Evolutionary conservation across 208 protist genomes (phyloP), one percentile per base, ranked within the genome.

Genomic region (Trypanosoma theileri): DNA sequence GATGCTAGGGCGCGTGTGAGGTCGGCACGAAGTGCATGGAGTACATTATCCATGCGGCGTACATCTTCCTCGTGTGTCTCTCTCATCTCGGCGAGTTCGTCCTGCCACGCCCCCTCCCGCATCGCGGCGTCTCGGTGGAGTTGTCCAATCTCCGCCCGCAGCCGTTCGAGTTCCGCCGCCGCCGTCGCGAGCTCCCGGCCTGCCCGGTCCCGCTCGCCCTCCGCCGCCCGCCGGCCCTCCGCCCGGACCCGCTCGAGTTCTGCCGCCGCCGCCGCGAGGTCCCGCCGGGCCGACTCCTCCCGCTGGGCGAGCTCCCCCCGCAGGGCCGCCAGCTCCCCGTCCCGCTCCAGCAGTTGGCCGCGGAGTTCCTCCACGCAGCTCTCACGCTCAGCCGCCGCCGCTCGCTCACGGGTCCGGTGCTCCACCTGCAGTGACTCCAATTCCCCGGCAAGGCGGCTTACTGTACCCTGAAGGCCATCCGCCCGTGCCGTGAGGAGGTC

Each of bases 11-110:
- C 69, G 55, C 84, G 82, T 64, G 67, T 77, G 28, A 93, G 73
- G 67, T 95, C 87, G 24, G 69, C 69, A 41, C 90, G 90, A 28
- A 96, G 80, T 16, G 80, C 73, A 57, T 89, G 84, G n/a, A 96
- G 63, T 17, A 96, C 56, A 31, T 92, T 82, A 55, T 96, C 90
- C 78, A 93, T 87, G 48, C 82, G 78, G 24, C 66, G 80, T 60
- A 91, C 70, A 78, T 91, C 89, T 63, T 76, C 65, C 58, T 85
- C 84, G 59, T 89, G 80, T n/a, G 66, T 62, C 61, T 80, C 80
- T 56, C 66, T 69, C 17, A 79, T 55, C 48, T 90, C 82, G 44
- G 84, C 75, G 51, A 92, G 66, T 57, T 91, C 76, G 59, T 89
- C 84, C 55, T 87, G 77, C 70, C 86, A 69, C 10, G 78, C 66